Conservation (phyloP, 2,329 filamentous ascomycete genomes). For the Geosmithia flava region DNA sequence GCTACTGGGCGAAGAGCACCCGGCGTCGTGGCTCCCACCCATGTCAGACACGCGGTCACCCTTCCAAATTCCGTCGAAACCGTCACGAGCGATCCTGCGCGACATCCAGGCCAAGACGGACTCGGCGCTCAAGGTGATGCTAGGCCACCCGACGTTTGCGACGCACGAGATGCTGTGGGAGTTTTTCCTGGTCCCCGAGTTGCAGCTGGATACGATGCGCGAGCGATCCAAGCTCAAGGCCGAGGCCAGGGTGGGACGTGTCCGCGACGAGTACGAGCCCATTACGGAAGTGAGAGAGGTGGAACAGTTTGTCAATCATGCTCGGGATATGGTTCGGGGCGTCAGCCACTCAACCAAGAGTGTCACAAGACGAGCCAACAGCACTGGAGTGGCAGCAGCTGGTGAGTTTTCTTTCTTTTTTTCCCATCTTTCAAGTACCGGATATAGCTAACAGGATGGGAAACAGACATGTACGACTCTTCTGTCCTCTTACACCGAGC, state of each 20-base stretch:
- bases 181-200: slow-evolving; percentile 92
- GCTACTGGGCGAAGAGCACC: slow-evolving; percentile 78
- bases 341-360: slow-evolving; percentile 76
- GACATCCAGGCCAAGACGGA: slow-evolving; percentile 82
- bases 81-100: slow-evolving; percentile 73
- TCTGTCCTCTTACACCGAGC: slow-evolving; percentile 40
- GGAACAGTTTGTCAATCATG: slow-evolving; percentile 84
- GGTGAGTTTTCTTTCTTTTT: slow-evolving; percentile 27
- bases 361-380: slow-evolving; percentile 68
- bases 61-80: slow-evolving; percentile 86
- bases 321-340: slow-evolving; percentile 75
- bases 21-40: slow-evolving; percentile 85
- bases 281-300: slow-evolving; percentile 76
- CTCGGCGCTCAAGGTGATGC: slow-evolving; percentile 74
- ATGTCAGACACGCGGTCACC: slow-evolving; percentile 70
- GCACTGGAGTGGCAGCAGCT: slow-evolving; percentile 49
- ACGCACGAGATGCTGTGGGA: slow-evolving; percentile 98
- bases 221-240: slow-evolving; percentile 81
- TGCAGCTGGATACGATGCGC: slow-evolving; percentile 81
- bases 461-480: slow-evolving; percentile 55
- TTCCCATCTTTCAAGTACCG: neutral
- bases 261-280: slow-evolving; percentile 80
- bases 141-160: slow-evolving; percentile 82
- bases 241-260: slow-evolving; percentile 67
- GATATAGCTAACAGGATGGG: neutral